These are phyloP conservation scores for Arabidopsis arenosa DNA, from an alignment of 345 rosid species.

Conservation along the genomic window DNA sequence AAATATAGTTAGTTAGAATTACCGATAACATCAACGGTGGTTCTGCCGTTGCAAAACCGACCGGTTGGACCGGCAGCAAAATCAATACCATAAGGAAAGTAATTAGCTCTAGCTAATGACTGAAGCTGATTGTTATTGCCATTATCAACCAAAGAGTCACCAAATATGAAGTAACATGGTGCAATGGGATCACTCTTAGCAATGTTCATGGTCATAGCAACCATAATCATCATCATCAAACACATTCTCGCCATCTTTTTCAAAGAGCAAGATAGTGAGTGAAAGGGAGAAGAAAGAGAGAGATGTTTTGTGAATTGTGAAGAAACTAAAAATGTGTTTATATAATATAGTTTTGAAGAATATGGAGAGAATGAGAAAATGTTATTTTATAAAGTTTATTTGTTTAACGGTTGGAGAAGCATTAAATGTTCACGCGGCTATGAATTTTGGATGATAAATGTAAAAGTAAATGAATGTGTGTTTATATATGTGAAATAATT, in stretches of 20 bases:
- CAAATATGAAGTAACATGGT: slow-evolving; percentile 86
- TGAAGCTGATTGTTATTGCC: slow-evolving; percentile 79
- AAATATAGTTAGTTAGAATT: slow-evolving; percentile 1
- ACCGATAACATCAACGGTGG: slow-evolving; percentile 82
- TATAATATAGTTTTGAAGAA: slow-evolving; percentile 39
- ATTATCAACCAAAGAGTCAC: slow-evolving; percentile 89
- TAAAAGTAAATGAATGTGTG: slow-evolving; percentile 38
- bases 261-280: neutral
- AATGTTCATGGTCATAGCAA: slow-evolving; percentile 34
- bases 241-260: slow-evolving; percentile 37
- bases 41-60: slow-evolving; percentile 78
- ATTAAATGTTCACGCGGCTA: slow-evolving; percentile 46
- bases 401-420: slow-evolving; percentile 40
- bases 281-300: slow-evolving; percentile 14
- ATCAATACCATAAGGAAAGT: slow-evolving; percentile 88
- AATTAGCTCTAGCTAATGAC: slow-evolving; percentile 79
- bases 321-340: slow-evolving; percentile 26
- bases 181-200: slow-evolving; percentile 58
- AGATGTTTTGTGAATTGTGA: slow-evolving; percentile 13
- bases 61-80: slow-evolving; percentile 78
- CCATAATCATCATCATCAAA: slow-evolving; percentile 31
- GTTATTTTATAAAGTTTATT: slow-evolving; percentile 1
- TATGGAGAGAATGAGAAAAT: slow-evolving; percentile 28
- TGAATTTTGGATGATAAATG: slow-evolving; percentile 35
- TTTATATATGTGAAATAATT: slow-evolving; percentile 37